phyloP scores from a whole-genome alignment of 805 yeast species.

The Candida wancherniae region DNA sequence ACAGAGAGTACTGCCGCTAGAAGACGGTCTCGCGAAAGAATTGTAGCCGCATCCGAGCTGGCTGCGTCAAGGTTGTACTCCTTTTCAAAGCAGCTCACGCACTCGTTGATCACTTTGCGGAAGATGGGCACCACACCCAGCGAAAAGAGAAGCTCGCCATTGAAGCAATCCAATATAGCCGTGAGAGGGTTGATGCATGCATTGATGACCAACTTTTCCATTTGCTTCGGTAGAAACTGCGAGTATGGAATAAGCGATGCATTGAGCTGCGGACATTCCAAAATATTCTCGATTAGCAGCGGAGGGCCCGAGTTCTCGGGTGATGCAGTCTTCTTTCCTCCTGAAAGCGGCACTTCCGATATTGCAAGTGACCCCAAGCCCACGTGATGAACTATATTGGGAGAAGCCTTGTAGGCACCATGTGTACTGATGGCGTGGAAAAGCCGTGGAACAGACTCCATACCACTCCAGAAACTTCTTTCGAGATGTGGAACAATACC shows the following conservation, averaged over 20 bases:
- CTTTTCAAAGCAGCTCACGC: slow-evolving; percentile 36
- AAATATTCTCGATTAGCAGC: slow-evolving; percentile 19
- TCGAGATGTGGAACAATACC: slow-evolving; percentile 58
- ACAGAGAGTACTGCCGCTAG: slow-evolving; percentile 32
- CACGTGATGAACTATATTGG: slow-evolving; percentile 48
- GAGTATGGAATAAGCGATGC: slow-evolving; percentile 33
- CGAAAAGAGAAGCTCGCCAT: slow-evolving; percentile 62
- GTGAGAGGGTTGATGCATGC: slow-evolving; percentile 82
- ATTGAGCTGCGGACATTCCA: slow-evolving; percentile 22
- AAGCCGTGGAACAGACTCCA: slow-evolving; percentile 46
- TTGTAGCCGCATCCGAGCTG: slow-evolving; percentile 27
- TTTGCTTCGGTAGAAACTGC: slow-evolving; percentile 50
- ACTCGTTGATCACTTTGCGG: slow-evolving; percentile 41
- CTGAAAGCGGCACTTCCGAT: slow-evolving; percentile 45
- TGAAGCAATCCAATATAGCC: slow-evolving; percentile 68
- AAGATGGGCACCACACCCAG: slow-evolving; percentile 31
- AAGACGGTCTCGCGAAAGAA: slow-evolving; percentile 31
- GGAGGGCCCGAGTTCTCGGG: slow-evolving; percentile 12
- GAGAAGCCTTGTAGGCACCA: slow-evolving; percentile 58
- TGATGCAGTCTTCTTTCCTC: not conserved
- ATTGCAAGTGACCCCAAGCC: slow-evolving; percentile 63
- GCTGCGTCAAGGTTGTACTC: slow-evolving; percentile 22
- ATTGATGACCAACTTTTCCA: slow-evolving; percentile 74
- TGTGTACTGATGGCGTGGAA: slow-evolving; percentile 79
- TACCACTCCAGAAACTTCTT: slow-evolving; percentile 50